Base-by-base conservation (phyloP, 371 early-diverging fungal genomes). In the Mucor piriformis region DNA sequence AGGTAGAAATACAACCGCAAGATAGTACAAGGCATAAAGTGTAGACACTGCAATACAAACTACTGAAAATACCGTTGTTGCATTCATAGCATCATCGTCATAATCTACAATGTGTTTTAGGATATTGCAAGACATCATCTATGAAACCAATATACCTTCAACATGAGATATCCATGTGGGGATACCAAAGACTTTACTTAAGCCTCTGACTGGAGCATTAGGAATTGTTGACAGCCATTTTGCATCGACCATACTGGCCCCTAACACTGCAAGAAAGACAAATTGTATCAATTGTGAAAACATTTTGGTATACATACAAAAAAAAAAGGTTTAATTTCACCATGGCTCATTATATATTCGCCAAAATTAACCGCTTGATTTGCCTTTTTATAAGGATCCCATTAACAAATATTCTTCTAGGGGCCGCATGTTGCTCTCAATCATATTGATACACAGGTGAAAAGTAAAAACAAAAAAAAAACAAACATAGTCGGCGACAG, bases 151-250 rank as follows among this genome's bases (percentile, higher is more conserved):
- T 15, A 49, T 57, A 69, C 69, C 69, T 58, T 69, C 54, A 37
- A 69, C 64, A 11, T 64, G 62, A 2, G 64, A 48, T 8, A 69
- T 59, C 69, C 69, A 69, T 7, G 69, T 69, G 20, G 69, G 69
- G 21, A 69, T 57, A 13, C 52, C 58, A 35, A 64, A 64, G 11
- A 69, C 11, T 27, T 69, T 64, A 21, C 61, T 69, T 6, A 57
- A 44, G 37, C 59, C 49, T 33, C 69, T 61, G 13, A 24, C 46
- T 6, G 65, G 65, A 8, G 61, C 56, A 29, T 64, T 24, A 13
- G 64, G 69, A 2, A 61, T 54, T 32, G 59, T 65, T 7, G 58
- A 40, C 27, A 69, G 43, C 69, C 69, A 69, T 56, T 62, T 37
- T n/a, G 54, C 67, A 18, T 55, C 33, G 8, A 48, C 52, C 18